Base-by-base conservation (phyloP, 148 eudicot genomes). In the Rhododendron griersonianum region DNA sequence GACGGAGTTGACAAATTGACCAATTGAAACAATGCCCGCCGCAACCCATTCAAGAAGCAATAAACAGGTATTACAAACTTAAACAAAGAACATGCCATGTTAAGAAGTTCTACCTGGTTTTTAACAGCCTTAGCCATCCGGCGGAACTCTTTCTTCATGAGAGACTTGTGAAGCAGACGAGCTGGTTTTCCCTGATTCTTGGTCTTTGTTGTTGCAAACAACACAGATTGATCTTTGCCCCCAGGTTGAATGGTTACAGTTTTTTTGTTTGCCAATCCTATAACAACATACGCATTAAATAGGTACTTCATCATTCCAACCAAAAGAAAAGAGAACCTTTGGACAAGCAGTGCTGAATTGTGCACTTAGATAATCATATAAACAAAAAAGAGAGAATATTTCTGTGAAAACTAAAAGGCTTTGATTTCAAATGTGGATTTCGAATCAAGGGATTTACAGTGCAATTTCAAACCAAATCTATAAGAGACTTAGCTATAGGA, bases 241-340 rank as follows among this genome's bases (percentile, higher is more conserved):
- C 83, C 92, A 14, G 94, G 90, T 86, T 93, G 98, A 86, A 95
- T 91, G 78, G 99, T 91, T 5, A 97, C 98, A 18, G 98, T 95
- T 84, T 95, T 97, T 91, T 92, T 87, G 93, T 97, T 95, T 13
- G 99, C 99, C 91, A 97, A 87, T 0, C 99, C 99, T 97, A 78
- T 11, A 81, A 25, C 6, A 30, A 35, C 5, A 47, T 7, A 35
- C 4, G 23, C 80, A 78, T 33, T 35, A 37, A 71, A n/a, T 7
- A 33, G 25, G 63, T 1, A 16, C 1, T 4, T 69, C 23, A 1
- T 14, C 87, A 81, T 28, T 18, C 10, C 44, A 82, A 82, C 14
- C 63, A 37, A 44, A 82, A 39, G 80, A 44, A 37, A 18, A 21
- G 33, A 69, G 3, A 81, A 45, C 6, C 39, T 11, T 47, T 21